Evolutionary conservation across 768 basidiomycete genomes (phyloP).

Genomic region (Boletus sensibilis): DNA sequence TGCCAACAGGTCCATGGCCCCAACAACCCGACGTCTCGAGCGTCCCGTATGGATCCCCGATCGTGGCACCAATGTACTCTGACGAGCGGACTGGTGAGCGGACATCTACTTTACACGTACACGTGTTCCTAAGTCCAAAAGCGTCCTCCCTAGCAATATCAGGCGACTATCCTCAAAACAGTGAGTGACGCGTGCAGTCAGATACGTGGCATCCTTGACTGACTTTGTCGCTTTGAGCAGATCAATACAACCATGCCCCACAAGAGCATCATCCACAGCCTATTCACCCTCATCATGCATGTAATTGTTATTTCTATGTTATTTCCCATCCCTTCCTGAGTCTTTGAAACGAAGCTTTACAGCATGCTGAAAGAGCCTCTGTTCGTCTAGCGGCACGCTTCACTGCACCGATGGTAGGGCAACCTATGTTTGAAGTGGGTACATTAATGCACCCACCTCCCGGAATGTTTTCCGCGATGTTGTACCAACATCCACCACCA

Average conservation of each 20-base stretch:
- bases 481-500: slow-evolving; percentile 31
- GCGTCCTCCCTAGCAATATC: slow-evolving; percentile 37
- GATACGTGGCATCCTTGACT: slow-evolving; percentile 15
- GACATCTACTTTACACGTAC: slow-evolving; percentile 7
- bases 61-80: slow-evolving; percentile 49
- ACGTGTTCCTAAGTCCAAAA: slow-evolving; percentile 18
- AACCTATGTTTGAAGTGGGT: slow-evolving; percentile 35
- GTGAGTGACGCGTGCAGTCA: slow-evolving; percentile 36
- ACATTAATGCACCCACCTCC: slow-evolving; percentile 33
- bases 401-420: slow-evolving; percentile 31
- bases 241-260: slow-evolving; percentile 34
- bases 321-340: slow-evolving; percentile 23
- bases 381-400: slow-evolving; percentile 58
- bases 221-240: slow-evolving; percentile 20
- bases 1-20: slow-evolving; percentile 35
- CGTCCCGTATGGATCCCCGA: slow-evolving; percentile 44
- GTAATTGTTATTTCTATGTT: slow-evolving; percentile 30
- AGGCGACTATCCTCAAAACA: slow-evolving; percentile 41
- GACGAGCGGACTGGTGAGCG: slow-evolving; percentile 57
- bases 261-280: slow-evolving; percentile 35
- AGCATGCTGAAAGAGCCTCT: slow-evolving; percentile 53
- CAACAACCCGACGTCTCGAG: slow-evolving; percentile 32
- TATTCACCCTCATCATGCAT: slow-evolving; percentile 30
- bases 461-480: slow-evolving; percentile 26
- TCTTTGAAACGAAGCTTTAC: slow-evolving; percentile 43